Evolutionary conservation across 192 early-diverging fungal species (phyloP).

Genomic region (Funneliformis geosporum): DNA sequence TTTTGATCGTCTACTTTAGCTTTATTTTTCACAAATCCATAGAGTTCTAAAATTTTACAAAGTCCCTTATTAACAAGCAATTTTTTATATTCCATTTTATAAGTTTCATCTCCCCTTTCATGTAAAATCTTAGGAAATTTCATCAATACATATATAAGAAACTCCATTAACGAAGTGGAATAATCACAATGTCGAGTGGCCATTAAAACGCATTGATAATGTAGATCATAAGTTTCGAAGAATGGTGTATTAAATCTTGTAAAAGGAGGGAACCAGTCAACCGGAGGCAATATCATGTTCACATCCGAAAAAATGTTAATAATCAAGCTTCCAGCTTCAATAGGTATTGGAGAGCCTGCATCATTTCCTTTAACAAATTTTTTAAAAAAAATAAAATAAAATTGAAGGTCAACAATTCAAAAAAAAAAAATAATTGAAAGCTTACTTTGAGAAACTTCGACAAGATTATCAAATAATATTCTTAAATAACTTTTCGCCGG

Average conservation of each 20-base stretch:
- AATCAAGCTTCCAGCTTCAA: background rate
- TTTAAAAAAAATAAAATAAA: background rate
- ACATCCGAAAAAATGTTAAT: constrained; percentile 9
- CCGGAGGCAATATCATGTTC: constrained; percentile 46
- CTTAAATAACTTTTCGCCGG: constrained; percentile 53
- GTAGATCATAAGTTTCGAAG: constrained; percentile 14
- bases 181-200: constrained; percentile 48
- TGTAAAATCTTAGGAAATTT: constrained; percentile 20
- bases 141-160: constrained; percentile 44
- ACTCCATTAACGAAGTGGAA: constrained; percentile 55
- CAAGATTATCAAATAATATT: constrained; percentile 47
- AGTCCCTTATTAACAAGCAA: constrained; percentile 49
- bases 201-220: constrained; percentile 40
- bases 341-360: constrained; percentile 45
- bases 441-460: background rate
- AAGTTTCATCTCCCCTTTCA: background rate
- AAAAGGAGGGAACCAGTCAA: constrained; percentile 56
- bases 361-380: constrained; percentile 4
- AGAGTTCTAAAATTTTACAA: constrained; percentile 48
- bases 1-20: constrained; percentile 22
- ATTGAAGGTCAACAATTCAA: background rate
- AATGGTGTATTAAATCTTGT: constrained; percentile 33
- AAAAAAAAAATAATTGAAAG: background rate
- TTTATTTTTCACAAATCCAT: constrained; percentile 37
- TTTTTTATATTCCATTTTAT: constrained; percentile 29